Evolutionary conservation across 352 stramenopile species (phyloP), one percentile per base, ranked within the genome.

Genomic region (Pythium oligandrum): DNA sequence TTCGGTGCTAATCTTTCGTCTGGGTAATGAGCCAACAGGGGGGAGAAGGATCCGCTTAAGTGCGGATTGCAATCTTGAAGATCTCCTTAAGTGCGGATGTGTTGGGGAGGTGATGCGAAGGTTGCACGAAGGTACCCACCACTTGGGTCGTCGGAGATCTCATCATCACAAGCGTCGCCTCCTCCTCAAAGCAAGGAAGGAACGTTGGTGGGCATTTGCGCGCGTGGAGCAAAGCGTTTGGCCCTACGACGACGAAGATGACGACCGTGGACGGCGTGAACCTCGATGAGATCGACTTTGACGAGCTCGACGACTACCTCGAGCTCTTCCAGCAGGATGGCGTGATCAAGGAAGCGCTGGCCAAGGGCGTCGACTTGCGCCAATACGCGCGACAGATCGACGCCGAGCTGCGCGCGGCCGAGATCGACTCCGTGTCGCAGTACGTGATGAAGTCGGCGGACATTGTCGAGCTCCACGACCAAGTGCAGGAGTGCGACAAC

Each of bases 401-500:
- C 56, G 61, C 76, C 12, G 88, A 97, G 57, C 70, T 97, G 35
- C 79, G 83, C 37, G 79, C 74, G 11, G 85, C 88, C 47, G 85
- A 96, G 70, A 76, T 85, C 60, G 84, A 85, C 51, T 90, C 81
- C 4, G 80, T 96, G 6, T 73, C 79, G 40, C 84, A 95, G 60
- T 96, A 96, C 64, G 84, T 97, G 10, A 61, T 87, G 53, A 87
- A 96, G 57, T 79, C 86, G 37, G 71, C 71, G n/a, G 82, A 97
- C 66, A 95, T 98, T 58, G 80, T 89, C 30, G 78, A 88, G 53
- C 67, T 98, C 44, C 89, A 97, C 56, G 78, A 93, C 48, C 85
- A 99, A 61, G 91, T 99, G 44, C 88, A 98, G 60, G 83, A 90
- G 48, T 99, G 96, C 71, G 96, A 99, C 74, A 88, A 93, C 62